A percentile compares a stretch with the other conserved stretches of the same genome.
These are phyloP conservation scores for Orbilia quercus DNA, from an alignment of 2,329 filamentous ascomycete species.

Conservation along the genomic window DNA sequence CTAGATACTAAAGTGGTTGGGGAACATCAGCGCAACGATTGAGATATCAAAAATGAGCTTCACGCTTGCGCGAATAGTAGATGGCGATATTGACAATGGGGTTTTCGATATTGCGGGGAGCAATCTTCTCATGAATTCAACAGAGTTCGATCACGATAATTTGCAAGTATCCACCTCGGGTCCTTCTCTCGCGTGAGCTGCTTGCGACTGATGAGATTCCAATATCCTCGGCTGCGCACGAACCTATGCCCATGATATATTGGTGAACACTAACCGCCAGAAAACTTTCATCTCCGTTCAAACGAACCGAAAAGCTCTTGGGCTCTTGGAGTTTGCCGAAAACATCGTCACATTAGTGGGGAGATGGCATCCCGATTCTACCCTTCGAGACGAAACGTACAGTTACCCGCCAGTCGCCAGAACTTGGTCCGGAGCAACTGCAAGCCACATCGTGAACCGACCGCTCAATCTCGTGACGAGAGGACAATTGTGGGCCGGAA, in stretches of 20 bases:
- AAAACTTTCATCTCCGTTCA: neutral
- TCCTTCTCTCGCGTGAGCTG: neutral
- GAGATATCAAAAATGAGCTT: too few species aligned
- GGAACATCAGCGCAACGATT: too few species aligned
- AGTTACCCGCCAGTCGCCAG: conserved; percentile 5
- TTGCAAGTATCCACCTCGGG: neutral
- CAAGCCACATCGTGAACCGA: conserved; percentile 27
- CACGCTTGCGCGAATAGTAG: too few species aligned
- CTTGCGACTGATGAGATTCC: conserved; percentile 8
- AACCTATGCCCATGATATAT: conserved; percentile 13
- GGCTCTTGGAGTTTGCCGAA: conserved; percentile 35
- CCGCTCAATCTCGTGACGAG: conserved; percentile 1
- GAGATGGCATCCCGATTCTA: conserved; percentile 10
- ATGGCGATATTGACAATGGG: neutral
- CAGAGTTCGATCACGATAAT: conserved; percentile 2
- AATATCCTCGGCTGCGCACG: conserved; percentile 43
- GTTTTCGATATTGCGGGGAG: neutral
- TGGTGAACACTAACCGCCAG: conserved; percentile 13
- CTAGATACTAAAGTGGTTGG: neutral
- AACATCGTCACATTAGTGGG: conserved; percentile 12
- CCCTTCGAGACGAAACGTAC: conserved; percentile 28
- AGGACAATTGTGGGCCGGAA: conserved; percentile 14
- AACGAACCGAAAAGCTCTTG: conserved; percentile 5
- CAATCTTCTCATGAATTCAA: neutral
- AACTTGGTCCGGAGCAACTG: conserved; percentile 5